These are phyloP conservation scores for Lasiodiplodia citricola DNA, from an alignment of 2,329 filamentous ascomycete species.

Conservation along the genomic window DNA sequence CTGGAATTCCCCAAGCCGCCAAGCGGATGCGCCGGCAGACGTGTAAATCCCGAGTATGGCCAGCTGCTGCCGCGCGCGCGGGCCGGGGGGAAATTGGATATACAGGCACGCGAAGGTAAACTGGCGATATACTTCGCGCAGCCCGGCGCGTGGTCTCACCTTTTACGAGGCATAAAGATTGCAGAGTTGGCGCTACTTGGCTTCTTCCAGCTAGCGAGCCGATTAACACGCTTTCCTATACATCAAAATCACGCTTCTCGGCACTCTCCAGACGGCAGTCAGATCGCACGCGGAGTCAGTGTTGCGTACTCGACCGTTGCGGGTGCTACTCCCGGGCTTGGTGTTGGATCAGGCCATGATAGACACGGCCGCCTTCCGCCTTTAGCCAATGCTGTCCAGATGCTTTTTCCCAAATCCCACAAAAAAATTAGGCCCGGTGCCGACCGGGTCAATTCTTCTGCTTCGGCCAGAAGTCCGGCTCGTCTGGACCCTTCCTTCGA, in stretches of 20 bases:
- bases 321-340: conserved; percentile 20
- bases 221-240: conserved; percentile 19
- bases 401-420: conserved; percentile 18
- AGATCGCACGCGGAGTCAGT: conserved; percentile 10
- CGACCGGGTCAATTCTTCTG: conserved; percentile 15
- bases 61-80: conserved; percentile 16
- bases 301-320: conserved; percentile 19
- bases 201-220: not conserved
- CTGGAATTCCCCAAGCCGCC: conserved; percentile 24
- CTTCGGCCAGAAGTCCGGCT: conserved; percentile 24
- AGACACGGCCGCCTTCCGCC: conserved; percentile 10
- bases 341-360: conserved; percentile 27
- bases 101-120: conserved; percentile 20
- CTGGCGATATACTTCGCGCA: conserved; percentile 22
- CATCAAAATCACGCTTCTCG: conserved; percentile 17
- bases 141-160: conserved; percentile 16
- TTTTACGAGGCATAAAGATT: conserved; percentile 19
- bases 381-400: conserved; percentile 11
- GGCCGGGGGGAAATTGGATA: conserved; percentile 23
- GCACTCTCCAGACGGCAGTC: conserved; percentile 19
- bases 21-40: conserved; percentile 24
- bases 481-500: conserved; percentile 18
- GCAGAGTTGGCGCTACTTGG: conserved; percentile 18
- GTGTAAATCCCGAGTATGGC: conserved; percentile 16
- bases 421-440: conserved; percentile 19